phyloP scores from a whole-genome alignment of 306 rosid genomes.

The Medicago lupulina region DNA sequence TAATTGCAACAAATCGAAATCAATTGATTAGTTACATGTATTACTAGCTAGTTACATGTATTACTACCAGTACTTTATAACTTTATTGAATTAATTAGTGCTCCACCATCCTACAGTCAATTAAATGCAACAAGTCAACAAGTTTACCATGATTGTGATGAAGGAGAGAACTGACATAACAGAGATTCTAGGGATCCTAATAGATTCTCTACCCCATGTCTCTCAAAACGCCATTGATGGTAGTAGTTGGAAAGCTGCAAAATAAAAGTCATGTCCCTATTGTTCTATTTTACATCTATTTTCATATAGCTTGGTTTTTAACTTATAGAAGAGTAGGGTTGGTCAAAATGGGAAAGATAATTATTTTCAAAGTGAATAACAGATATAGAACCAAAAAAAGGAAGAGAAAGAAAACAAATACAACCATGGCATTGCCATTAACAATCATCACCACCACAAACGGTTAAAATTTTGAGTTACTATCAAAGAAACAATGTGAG shows the following conservation, averaged over 20 bases:
- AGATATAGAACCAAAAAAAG: background rate
- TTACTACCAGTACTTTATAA: background rate
- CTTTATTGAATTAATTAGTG: conserved; percentile 20
- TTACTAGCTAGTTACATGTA: background rate
- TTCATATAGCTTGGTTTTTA: conserved; percentile 24
- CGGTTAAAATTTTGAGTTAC: background rate
- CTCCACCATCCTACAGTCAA: conserved; percentile 26
- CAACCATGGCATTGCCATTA: conserved; percentile 1
- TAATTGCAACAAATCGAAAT: too few relatives aligned
- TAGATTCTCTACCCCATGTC: conserved; percentile 42
- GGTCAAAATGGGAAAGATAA: conserved; percentile 36
- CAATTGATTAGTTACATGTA: background rate
- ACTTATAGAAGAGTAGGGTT: conserved; percentile 22
- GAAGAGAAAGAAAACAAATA: background rate
- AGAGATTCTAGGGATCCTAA: conserved; percentile 53
- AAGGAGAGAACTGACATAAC: conserved; percentile 38
- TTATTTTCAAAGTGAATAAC: conserved; percentile 23
- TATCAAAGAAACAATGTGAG: background rate
- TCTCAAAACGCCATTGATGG: conserved; percentile 49
- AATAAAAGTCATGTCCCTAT: conserved; percentile 48
- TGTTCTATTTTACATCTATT: conserved; percentile 34
- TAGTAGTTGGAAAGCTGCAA: conserved; percentile 48
- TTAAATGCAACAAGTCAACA: conserved; percentile 40
- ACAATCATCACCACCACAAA: background rate
- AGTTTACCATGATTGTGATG: conserved; percentile 38